A percentile compares a stretch with the other conserved stretches of the same genome.
Evolutionary conservation across 768 basidiomycete genomes (phyloP).

Genomic region (Rhizopogon vinicolor): DNA sequence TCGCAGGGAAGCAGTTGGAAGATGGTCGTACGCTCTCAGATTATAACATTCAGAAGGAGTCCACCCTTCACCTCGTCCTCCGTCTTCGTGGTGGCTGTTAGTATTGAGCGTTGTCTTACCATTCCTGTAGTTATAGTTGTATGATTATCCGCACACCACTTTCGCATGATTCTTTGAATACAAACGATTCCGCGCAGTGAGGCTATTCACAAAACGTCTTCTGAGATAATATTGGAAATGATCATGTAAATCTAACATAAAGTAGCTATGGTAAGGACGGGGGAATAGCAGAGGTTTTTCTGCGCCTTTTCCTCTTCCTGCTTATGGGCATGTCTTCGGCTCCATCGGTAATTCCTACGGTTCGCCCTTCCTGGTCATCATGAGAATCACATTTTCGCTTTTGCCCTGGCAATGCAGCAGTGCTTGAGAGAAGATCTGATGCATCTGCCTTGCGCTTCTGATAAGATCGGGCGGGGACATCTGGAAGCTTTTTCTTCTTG

Average conservation of each 20-base stretch:
- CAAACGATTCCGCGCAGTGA: background rate
- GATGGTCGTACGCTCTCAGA: slow-evolving; percentile 76
- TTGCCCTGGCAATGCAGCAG: slow-evolving; percentile 1
- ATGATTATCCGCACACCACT: background rate
- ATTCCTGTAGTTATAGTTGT: background rate
- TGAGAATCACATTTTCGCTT: slow-evolving; percentile 13
- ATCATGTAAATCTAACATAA: background rate
- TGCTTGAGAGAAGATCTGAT: background rate
- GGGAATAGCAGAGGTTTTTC: background rate
- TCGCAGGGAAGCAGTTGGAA: slow-evolving; percentile 76
- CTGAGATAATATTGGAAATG: background rate
- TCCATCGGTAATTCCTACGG: background rate
- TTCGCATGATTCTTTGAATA: background rate
- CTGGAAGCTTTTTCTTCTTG: slow-evolving; percentile 69
- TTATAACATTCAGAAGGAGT: slow-evolving; percentile 75
- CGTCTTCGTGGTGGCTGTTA: slow-evolving; percentile 78
- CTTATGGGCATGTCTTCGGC: background rate
- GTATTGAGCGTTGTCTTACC: background rate
- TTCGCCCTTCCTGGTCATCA: background rate
- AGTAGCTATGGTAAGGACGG: background rate
- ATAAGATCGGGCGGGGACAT: background rate
- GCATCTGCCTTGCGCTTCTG: background rate
- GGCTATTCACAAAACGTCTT: background rate
- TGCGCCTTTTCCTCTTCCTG: slow-evolving; percentile 22
- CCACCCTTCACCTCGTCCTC: slow-evolving; percentile 63